phyloP scores from a whole-genome alignment of 352 stramenopile genomes.

The Phytophthora sp. region DNA sequence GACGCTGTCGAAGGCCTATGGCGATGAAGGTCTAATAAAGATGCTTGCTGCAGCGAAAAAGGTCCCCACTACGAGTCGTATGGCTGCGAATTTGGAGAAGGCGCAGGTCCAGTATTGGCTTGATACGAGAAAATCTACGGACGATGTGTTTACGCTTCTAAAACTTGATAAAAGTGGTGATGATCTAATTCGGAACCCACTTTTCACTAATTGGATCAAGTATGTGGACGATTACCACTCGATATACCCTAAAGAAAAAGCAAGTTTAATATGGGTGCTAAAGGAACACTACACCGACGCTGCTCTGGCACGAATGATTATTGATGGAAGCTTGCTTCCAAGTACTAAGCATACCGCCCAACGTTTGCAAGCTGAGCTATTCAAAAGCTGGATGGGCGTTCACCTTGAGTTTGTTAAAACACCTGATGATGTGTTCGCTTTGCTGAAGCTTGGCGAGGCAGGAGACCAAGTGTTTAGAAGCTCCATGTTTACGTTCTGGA shows the following conservation, averaged over 20 bases:
- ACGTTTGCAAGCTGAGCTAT: too few species aligned
- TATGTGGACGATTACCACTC: background rate
- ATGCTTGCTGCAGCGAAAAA: background rate
- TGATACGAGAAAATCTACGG: background rate
- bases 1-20: background rate
- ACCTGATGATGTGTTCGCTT: too few species aligned
- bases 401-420: too few species aligned
- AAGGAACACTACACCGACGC: background rate
- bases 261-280: background rate
- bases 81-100: background rate
- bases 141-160: background rate
- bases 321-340: too few species aligned
- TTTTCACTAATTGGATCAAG: background rate
- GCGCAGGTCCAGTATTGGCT: background rate
- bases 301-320: background rate
- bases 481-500: too few species aligned
- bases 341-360: too few species aligned
- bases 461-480: too few species aligned
- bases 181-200: background rate
- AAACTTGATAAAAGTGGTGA: background rate
- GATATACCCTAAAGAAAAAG: background rate
- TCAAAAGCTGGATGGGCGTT: too few species aligned
- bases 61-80: background rate
- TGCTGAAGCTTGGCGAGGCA: too few species aligned
- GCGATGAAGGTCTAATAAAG: background rate